A percentile compares a stretch with the other conserved stretches of the same genome.
Conservation (phyloP, 306 rosid species). For the Dicorynia guianensis region DNA sequence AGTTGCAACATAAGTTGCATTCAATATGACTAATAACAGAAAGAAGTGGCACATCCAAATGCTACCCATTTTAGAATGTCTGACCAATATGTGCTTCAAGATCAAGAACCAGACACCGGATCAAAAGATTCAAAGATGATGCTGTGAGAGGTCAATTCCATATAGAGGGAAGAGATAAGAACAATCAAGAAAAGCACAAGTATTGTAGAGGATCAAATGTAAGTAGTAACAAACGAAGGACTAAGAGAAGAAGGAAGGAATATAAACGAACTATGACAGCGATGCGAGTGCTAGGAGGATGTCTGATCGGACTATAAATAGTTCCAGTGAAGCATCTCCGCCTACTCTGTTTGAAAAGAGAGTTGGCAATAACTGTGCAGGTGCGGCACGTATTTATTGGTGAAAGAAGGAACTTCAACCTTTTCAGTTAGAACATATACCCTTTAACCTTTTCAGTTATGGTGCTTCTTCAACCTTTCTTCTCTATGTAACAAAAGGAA, state of each 20-base stretch:
- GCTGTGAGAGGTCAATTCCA: conserved; percentile 43
- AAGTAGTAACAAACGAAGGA: conserved; percentile 36
- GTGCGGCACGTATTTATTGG: conserved; percentile 9
- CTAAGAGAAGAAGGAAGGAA: conserved; percentile 40
- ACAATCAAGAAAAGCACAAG: conserved; percentile 27
- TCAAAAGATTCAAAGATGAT: conserved; percentile 35
- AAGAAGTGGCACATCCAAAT: conserved; percentile 51
- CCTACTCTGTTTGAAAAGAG: conserved; percentile 42
- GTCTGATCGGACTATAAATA: conserved; percentile 55
- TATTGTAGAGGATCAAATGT: conserved; percentile 27
- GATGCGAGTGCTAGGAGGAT: conserved; percentile 43
- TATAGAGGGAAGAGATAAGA: conserved; percentile 32
- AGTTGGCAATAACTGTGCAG: conserved; percentile 19
- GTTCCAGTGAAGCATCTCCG: conserved; percentile 44
- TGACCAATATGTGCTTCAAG: conserved; percentile 42
- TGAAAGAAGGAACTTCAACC: conserved; percentile 34
- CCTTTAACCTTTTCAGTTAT: conserved; percentile 45
- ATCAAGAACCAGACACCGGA: conserved; percentile 44
- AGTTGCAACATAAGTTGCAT: conserved; percentile 48
- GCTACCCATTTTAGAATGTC: conserved; percentile 50
- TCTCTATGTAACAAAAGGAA: conserved; percentile 40
- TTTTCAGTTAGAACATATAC: conserved; percentile 6
- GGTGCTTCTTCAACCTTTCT: conserved; percentile 42
- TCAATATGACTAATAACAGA: conserved; percentile 52
- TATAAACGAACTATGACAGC: conserved; percentile 34